Percentiles rank a stretch among this genome's conserved stretches.
Evolutionary conservation across 257 asterid species (phyloP).

Genomic region (Ligustrum vulgare): DNA sequence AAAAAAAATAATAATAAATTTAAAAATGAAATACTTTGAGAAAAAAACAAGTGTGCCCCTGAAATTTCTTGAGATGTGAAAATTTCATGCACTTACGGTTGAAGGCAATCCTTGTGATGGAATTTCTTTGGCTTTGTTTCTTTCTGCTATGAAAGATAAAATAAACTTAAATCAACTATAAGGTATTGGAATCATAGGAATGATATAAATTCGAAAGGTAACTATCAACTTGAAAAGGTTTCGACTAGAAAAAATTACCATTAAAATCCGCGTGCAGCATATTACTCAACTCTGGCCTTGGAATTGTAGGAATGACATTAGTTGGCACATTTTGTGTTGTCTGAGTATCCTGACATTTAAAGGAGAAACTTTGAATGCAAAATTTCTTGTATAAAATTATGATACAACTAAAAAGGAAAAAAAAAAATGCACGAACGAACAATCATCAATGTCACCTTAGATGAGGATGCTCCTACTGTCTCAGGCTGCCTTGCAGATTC

Average conservation of each 20-base stretch:
- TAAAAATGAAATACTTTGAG: not conserved
- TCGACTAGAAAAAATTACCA: not conserved
- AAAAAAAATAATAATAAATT: no score
- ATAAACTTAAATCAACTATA: conserved; percentile 10
- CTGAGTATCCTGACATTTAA: not conserved
- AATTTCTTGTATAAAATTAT: not conserved
- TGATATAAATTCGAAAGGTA: not conserved
- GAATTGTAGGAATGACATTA: not conserved
- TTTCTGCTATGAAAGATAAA: conserved; percentile 27
- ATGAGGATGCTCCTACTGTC: not conserved
- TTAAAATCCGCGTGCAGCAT: not conserved
- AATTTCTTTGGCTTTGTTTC: not conserved
- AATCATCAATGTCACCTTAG: conserved; percentile 7
- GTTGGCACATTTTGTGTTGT: not conserved
- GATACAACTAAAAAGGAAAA: not conserved
- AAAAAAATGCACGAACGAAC: not conserved
- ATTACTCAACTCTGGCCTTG: not conserved
- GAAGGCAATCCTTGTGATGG: conserved; percentile 20
- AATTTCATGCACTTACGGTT: conserved; percentile 24
- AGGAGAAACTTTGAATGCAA: not conserved
- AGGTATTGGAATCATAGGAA: no score
- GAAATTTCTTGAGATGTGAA: conserved; percentile 6
- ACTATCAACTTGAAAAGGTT: not conserved
- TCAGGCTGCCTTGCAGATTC: not conserved
- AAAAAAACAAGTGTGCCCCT: not conserved